Evolutionary conservation across 768 basidiomycete genomes (phyloP), one percentile per base, ranked within the genome.

Genomic region (Serpula lacrymans): DNA sequence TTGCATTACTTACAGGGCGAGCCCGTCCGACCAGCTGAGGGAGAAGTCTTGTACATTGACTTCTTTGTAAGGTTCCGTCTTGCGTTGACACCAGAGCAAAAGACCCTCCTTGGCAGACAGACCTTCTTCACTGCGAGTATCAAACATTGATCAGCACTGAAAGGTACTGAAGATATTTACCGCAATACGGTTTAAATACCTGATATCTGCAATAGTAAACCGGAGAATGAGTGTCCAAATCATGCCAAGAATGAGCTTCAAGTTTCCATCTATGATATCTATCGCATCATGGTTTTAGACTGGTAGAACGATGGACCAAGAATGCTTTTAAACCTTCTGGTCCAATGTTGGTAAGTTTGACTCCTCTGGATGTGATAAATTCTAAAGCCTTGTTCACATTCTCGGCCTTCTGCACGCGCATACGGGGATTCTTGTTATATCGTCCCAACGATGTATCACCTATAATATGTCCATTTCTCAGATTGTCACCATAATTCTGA

Each of bases 261-360:
- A 64, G 61, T 95, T 96, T n/a, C 94, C 94, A 61, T 99, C 96
- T 42, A 99, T 93, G 58, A 98, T 96, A 62, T 98, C 95, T 94
- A n/a, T n/a, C n/a, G n/a, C n/a, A n/a, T n/a, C n/a, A n/a, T n/a
- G 10, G 32, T 31, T 24, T 34, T 20, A 24, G 25, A 23, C 25
- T 18, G 5, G 25, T 22, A 31, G 21, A 21, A 6, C 34, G 16
- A 33, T 9, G 13, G 9, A 4, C 8, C 22, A 13, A 22, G 34
- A 13, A 11, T 12, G 10, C 21, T 28, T 18, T 30, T 23, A 45
- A 49, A 83, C 92, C 92, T 78, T 97, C 95, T 8, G 94, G 90
- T 12, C 93, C 95, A 46, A 99, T 97, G 63, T 98, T 98, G 24
- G 94, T 98, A 48, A 99, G 70, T 58, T 95, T 94, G 41, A 98